Percentiles rank a stretch among this genome's conserved stretches.
Evolutionary conservation across 73 alveolate species (phyloP).

Genomic region (Uronychia binucleata): DNA sequence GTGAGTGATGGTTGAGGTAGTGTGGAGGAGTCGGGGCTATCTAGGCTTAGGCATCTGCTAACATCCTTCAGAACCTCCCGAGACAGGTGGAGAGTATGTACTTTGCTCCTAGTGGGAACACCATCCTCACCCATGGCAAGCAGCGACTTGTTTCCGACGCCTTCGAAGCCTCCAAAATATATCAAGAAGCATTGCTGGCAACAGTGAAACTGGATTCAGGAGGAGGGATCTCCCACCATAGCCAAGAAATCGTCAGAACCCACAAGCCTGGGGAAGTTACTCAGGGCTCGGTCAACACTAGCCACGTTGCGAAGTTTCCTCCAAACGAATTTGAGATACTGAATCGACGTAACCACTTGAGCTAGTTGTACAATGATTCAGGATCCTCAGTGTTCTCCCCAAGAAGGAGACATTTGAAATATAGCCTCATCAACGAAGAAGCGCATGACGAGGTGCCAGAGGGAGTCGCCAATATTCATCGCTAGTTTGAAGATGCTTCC

Average conservation of each 20-base stretch:
- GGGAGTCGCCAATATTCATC: no score
- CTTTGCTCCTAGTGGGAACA: conserved; percentile 1
- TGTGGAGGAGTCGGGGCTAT: no score
- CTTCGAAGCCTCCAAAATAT: no score
- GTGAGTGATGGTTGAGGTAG: no score
- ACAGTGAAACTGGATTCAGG: no score
- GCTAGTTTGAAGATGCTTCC: no score
- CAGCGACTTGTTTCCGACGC: neutral
- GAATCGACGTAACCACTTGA: neutral
- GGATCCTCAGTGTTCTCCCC: neutral
- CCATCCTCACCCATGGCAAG: neutral
- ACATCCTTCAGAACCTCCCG: no score
- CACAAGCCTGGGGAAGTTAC: neutral
- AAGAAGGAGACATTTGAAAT: neutral
- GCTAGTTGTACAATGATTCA: neutral
- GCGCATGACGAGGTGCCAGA: neutral
- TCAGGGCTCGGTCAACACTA: neutral
- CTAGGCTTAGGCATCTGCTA: no score
- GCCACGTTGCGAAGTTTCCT: neutral
- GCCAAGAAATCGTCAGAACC: no score
- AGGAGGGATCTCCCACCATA: neutral
- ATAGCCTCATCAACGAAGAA: neutral
- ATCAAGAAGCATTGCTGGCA: no score
- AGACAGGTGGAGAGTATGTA: neutral
- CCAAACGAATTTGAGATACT: neutral